Base-by-base conservation (phyloP, 805 yeast genomes). In the Candida taoyuanica region DNA sequence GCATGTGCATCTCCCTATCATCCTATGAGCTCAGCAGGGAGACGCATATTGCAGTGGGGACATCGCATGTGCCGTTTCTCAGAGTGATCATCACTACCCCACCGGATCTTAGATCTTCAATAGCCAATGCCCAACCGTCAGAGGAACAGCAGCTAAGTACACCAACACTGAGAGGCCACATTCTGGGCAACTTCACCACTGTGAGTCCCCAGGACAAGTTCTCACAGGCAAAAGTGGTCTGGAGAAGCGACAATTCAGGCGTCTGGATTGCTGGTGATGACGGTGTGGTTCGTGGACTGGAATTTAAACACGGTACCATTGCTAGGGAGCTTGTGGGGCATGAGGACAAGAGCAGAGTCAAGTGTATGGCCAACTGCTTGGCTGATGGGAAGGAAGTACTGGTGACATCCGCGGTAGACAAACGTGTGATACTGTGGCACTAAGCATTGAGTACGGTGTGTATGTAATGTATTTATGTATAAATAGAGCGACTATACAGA, bases 61-160 rank as follows among this genome's bases (percentile, higher is more conserved):
- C 96, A 0, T 78, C 88, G 1, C 91, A 85, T 50, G 71, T 74
- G 12, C 96, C 96, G 4, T 82, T 68, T 50, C 76, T 84, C 85
- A 59, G 95, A 47, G 47, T 84, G 11, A 70, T 86, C 2, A 56
- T 84, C 0, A 67, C 78, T 0, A 55, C 64, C 21, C 44, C 78
- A n/a, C 74, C 78, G 5, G 38, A 39, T 16, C 21, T 46, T 23
- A 36, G 13, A 33, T 13, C 17, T 2, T 15, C 28, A 25, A 25
- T 25, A 25, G 14, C n/a, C 15, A 25, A 7, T n/a, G n/a, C n/a
- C n/a, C n/a, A 21, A 21, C 11, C 24, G 11, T 16, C 37, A 5
- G 34, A 26, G 14, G 43, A 36, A 29, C 48, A 48, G 35, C 20
- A 34, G 26, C 29, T 48, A 17, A 34, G 39, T 11, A 38, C 41